Evolutionary conservation across 305 asterid genomes (phyloP), one percentile per base, ranked within the genome.

Genomic region (Solanum aculeatissimum): DNA sequence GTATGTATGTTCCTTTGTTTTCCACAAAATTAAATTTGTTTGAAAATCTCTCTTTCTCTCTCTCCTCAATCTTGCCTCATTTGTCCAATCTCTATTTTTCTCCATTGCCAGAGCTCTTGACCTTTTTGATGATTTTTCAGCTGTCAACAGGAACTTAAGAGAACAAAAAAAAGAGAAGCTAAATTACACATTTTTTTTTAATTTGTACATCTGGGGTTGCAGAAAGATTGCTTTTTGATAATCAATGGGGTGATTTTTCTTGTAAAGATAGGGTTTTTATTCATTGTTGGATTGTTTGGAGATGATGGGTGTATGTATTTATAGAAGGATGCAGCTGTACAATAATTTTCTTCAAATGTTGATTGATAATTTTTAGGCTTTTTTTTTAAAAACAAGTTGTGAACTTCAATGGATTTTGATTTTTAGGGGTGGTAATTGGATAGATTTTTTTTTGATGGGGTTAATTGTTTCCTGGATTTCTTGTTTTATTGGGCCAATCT

Each of bases 31-130:
- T 29, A 77, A 51, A 15, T 9, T 49, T 49, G 11, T 75, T 27
- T 35, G 32, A 4, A 53, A 27, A 13, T 71, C 80, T 42, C 47
- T 32, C 80, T 72, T 1, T 72, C 81, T 49, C 65, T 29, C 83
- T 60, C 84, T 82, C 91, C 96, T 86, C 92, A 90, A 88, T 90
- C 90, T 45, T 88, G 87, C 94, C 89, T 88, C 86, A 82, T 87
- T 91, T 93, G 92, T 89, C 88, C 92, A 81, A 82, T 81, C 35
- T 72, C n/a, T 0, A 3, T 15, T 49, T 49, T 51, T 10, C 65
- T 51, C 47, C 82, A 51, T 53, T 53, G 66, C 84, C 18, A 83
- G 81, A 82, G 57, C 49, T 85, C 88, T 82, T 87, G 58, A 86
- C 80, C 40, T 74, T 74, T 49, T 54, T 14, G 0, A 42, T 77